Evolutionary conservation across 2,329 filamentous ascomycete species (phyloP), one percentile per base, ranked within the genome.

Genomic region (Chlorencoelia australis): DNA sequence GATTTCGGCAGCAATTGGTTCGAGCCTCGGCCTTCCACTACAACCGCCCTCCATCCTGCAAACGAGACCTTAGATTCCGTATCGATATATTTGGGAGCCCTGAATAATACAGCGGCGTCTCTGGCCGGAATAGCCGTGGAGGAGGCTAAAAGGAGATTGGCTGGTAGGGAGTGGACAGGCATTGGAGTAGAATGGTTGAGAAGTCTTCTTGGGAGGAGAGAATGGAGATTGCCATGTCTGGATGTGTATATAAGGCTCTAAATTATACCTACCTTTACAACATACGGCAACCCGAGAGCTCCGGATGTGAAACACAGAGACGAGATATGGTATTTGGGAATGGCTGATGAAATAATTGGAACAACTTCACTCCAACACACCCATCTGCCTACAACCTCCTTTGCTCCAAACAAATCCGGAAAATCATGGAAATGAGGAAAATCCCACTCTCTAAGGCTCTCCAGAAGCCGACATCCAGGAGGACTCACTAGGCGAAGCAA

Each of bases 1-100:
- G 89, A 96, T 65, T 82, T 95, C 57, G 58, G 69, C 49, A 82
- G 79, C 53, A 86, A 93, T 64, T 96, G 88, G 89, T 96, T 96
- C 61, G 78, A 88, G 50, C 80, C 88, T n/a, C 73, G 84, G 10
- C 59, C 48, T 20, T 45, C 43, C 24, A 53, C 56, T 29, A 40
- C 46, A 15, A 41, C 48, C 6, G 34, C 40, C 3, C 40, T 51
- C 14, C n/a, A n/a, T n/a, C n/a, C n/a, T n/a, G 41, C 51, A 7
- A 55, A 54, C 25, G 40, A 46, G 24, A 54, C 51, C 1, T 34
- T 59, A 2, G 61, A 62, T 18, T 57, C 62, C 2, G 53, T 57
- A 3, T 47, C 48, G 17, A 46, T 56, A 33, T 55, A 54, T 32
- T 42, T 44, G 7, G 50, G 51, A 15, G 63, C 71, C 44, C 56